A percentile compares a stretch with the other conserved stretches of the same genome.
Conservation (phyloP, 2,329 filamentous ascomycete genomes). For the Alternaria hordeiaustralica region DNA sequence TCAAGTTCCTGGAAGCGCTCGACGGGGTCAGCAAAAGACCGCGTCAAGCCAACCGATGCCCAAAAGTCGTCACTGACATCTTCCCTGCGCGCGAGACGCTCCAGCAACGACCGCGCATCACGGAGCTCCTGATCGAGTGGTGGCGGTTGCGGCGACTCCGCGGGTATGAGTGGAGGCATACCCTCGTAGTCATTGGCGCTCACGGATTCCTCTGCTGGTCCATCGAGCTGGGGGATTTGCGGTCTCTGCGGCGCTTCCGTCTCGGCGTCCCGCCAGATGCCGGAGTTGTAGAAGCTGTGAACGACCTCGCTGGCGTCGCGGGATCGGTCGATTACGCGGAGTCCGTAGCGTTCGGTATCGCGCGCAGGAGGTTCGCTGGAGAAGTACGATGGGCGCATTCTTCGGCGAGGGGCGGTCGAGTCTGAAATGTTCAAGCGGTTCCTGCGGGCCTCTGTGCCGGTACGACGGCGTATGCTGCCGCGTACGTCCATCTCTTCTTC, state of each 20-base stretch:
- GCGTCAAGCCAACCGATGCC: slow-evolving; percentile 56
- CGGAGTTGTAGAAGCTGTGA: slow-evolving; percentile 33
- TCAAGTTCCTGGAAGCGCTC: slow-evolving; percentile 44
- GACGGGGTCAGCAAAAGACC: slow-evolving; percentile 43
- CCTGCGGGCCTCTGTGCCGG: slow-evolving; percentile 33
- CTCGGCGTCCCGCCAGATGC: slow-evolving; percentile 8
- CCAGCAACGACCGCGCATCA: slow-evolving; percentile 75
- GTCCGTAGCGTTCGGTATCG: slow-evolving; percentile 36
- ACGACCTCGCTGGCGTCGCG: slow-evolving; percentile 38
- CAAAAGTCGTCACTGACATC: slow-evolving; percentile 86
- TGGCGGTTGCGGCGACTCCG: slow-evolving; percentile 16
- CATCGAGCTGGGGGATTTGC: slow-evolving; percentile 23
- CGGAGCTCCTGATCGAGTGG: slow-evolving; percentile 55
- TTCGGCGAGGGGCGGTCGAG: slow-evolving; percentile 10
- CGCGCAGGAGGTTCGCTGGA: slow-evolving; percentile 37
- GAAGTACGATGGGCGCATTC: slow-evolving; percentile 28
- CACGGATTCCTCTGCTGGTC: slow-evolving; percentile 24
- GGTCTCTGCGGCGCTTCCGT: slow-evolving; percentile 7
- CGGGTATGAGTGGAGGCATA: slow-evolving; percentile 7
- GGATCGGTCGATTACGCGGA: slow-evolving; percentile 35
- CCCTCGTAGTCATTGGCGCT: slow-evolving; percentile 28
- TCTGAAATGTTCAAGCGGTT: slow-evolving; percentile 11
- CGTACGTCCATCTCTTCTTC: slow-evolving; percentile 52
- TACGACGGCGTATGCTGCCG: slow-evolving; percentile 13
- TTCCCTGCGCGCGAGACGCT: slow-evolving; percentile 71